Base-by-base conservation (phyloP, 2,329 filamentous ascomycete species). In the Sporothrix schenckii region DNA sequence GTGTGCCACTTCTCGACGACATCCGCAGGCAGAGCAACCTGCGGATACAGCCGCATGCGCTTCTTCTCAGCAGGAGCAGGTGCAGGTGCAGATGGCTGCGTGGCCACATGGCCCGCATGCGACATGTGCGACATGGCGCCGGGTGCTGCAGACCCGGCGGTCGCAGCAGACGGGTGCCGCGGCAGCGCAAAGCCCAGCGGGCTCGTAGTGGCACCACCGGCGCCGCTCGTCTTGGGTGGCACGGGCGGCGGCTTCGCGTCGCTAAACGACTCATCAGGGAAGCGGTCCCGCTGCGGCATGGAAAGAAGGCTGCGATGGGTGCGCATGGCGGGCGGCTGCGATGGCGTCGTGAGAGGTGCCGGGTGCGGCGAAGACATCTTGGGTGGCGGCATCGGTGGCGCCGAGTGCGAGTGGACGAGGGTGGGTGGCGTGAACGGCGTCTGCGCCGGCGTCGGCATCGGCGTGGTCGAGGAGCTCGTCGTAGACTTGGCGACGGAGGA, bases 1-100 rank as follows among this genome's bases (percentile, higher is more conserved):
- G 83, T 83, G 75, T 93, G 90, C 91, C 91, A 94, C 72, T 89
- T 86, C 49, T 92, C 88, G 2, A 93, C 81, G 2, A 88, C 83
- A 13, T 89, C 87, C 3, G 87, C 83, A 0, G 88, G 81, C 0
- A 90, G 80, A 0, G 84, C 79, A 0, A 88, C 84, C 68, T 89
- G 85, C 0, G 87, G 87, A 73, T 88, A 90, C 39, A 24, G 58
- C 68, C 34, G 39, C 58, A 30, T 61, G 52, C 58, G 58, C 34
- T 61, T 56, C 39, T 76, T 71, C 5, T 68, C 14, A n/a, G 72
- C 72, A 24, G 50, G 30, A 6, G 47, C 19, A 27, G 44, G 30
- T 24, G 63, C 63, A 34, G 63, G 19, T 50, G 9, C 24, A 9
- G n/a, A 39, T 9, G n/a, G 21, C 41, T 2, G 66, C 44, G 11